These are phyloP conservation scores for Cucumis hystrix DNA, from an alignment of 306 rosid genomes.

Conservation along the genomic window DNA sequence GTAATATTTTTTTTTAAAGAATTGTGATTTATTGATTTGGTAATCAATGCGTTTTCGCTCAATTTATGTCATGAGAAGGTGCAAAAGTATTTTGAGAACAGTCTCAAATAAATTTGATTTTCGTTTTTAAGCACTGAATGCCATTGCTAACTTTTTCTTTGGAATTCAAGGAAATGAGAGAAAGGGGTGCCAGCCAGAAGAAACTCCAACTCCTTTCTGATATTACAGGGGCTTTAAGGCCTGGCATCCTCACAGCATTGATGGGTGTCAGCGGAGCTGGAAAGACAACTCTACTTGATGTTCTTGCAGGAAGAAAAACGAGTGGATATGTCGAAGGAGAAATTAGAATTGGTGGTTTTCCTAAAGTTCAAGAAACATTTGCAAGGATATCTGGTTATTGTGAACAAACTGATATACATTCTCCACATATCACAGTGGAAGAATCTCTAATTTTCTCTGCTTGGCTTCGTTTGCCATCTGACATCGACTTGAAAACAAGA, in stretches of 20 bases:
- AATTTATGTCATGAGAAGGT: neutral
- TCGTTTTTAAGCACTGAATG: neutral
- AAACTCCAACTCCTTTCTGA: slow-evolving; percentile 24
- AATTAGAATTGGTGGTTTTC: slow-evolving; percentile 28
- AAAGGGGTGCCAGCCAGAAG: slow-evolving; percentile 12
- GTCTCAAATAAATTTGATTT: neutral
- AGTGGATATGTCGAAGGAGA: slow-evolving; percentile 25
- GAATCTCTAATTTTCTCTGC: slow-evolving; percentile 32
- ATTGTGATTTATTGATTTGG: neutral
- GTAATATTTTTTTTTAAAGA: neutral
- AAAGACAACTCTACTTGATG: slow-evolving; percentile 10
- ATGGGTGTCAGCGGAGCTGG: no score
- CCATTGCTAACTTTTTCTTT: neutral
- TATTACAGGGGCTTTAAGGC: slow-evolving; percentile 12
- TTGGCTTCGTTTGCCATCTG: slow-evolving; percentile 28
- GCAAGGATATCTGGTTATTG: no score
- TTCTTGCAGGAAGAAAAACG: slow-evolving; percentile 36
- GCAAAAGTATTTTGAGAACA: neutral
- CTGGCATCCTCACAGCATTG: no score
- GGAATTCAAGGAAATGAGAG: slow-evolving; percentile 14
- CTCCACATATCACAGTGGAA: slow-evolving; percentile 26
- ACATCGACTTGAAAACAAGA: slow-evolving; percentile 20
- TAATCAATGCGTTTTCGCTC: neutral
- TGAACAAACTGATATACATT: no score
- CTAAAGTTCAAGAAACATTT: no score